Conservation (phyloP, 1,284 basidiomycete genomes). For the Boletus calvinii region DNA sequence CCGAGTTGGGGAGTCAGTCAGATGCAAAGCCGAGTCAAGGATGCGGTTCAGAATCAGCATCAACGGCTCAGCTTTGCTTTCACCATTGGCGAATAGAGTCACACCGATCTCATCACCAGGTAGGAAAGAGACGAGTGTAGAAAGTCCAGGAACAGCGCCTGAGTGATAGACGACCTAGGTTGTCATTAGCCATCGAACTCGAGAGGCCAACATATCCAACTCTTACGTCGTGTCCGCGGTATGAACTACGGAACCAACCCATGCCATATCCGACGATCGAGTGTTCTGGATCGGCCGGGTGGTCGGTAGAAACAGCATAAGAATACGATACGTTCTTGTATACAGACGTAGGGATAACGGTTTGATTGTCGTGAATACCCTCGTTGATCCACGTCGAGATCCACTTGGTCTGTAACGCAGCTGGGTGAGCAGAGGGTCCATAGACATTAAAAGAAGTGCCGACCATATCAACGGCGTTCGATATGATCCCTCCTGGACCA, state of each 20-base stretch:
- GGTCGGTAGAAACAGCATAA: conserved; percentile 19
- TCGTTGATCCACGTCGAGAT: conserved; percentile 31
- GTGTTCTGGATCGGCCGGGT: conserved; percentile 2
- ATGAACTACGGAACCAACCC: conserved; percentile 36
- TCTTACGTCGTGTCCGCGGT: conserved; percentile 36
- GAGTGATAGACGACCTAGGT: conserved; percentile 29
- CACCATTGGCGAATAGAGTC: conserved; percentile 32
- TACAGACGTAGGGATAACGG: conserved; percentile 29
- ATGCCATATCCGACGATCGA: conserved; percentile 34
- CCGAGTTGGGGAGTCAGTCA: neutral
- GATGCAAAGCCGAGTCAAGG: conserved; percentile 18
- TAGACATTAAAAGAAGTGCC: neutral
- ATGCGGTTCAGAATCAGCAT: conserved; percentile 17
- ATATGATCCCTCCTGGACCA: conserved; percentile 39
- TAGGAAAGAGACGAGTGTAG: conserved; percentile 27
- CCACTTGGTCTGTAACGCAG: conserved; percentile 34
- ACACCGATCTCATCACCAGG: conserved; percentile 33
- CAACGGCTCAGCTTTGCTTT: conserved; percentile 11
- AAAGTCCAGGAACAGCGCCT: conserved; percentile 33
- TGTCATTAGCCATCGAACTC: neutral
- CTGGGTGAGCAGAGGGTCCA: neutral
- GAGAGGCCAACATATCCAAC: neutral
- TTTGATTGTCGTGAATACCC: conserved; percentile 27
- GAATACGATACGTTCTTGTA: conserved; percentile 30
- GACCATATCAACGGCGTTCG: conserved; percentile 38